These are phyloP conservation scores for Sordariomycetes sp. DNA, from an alignment of 2,329 filamentous ascomycete genomes.

Conservation along the genomic window DNA sequence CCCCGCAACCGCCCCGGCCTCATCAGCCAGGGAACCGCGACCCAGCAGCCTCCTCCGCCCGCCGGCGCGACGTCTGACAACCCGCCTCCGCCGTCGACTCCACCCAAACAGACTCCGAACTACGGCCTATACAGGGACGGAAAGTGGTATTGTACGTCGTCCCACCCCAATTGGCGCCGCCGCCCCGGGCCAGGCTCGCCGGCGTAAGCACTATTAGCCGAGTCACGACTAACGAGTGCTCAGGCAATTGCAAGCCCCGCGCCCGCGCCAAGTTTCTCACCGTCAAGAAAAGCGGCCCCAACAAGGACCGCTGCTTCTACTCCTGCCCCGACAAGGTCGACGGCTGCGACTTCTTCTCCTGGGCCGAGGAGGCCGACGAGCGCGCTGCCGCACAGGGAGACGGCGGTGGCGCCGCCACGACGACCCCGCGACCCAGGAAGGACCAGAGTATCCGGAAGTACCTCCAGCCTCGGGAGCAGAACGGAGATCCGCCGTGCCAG, in stretches of 20 bases:
- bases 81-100: neutral
- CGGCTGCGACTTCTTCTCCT: conserved; percentile 32
- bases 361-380: conserved; percentile 24
- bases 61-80: neutral
- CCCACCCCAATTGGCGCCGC: neutral
- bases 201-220: too few species aligned
- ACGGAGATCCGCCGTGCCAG: neutral
- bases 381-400: conserved; percentile 15
- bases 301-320: conserved; percentile 31
- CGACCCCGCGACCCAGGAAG: conserved; percentile 1
- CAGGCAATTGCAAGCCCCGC: conserved; percentile 32
- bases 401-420: neutral
- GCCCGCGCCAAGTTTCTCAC: conserved; percentile 21
- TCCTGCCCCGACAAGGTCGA: conserved; percentile 22
- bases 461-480: neutral
- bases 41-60: neutral
- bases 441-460: conserved; percentile 1
- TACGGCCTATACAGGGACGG: neutral
- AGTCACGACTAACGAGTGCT: too few species aligned
- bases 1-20: conserved; percentile 1
- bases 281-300: conserved; percentile 24
- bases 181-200: too few species aligned
- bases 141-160: conserved; percentile 2
- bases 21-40: neutral
- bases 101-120: neutral